Evolutionary conservation across 176 grass and related monocot genomes (phyloP).

Genomic region (Rhynchospora tenuis): DNA sequence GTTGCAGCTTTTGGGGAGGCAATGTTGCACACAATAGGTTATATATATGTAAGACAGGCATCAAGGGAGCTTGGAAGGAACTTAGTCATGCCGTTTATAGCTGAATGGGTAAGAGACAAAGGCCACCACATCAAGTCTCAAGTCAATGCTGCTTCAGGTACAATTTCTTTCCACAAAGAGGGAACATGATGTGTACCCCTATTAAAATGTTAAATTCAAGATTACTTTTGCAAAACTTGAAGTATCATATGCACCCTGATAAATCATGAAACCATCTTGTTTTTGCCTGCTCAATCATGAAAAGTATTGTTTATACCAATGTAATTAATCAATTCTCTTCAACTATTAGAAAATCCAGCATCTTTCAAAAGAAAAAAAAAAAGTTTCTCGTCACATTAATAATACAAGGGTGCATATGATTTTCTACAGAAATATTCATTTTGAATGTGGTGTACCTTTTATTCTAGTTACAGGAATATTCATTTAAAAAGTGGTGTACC

Average conservation of each 20-base stretch:
- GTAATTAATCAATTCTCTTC: not conserved
- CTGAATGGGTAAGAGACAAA: conserved; percentile 96
- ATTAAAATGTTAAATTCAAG: not conserved
- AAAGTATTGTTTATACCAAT: not conserved
- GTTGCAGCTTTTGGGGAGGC: conserved; percentile 93
- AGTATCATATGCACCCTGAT: not conserved
- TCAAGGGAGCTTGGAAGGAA: conserved; percentile 77
- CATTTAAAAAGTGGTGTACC: not conserved
- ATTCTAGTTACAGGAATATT: not conserved
- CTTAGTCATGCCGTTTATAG: conserved; percentile 91
- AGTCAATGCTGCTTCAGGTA: conserved; percentile 98
- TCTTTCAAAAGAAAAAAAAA: not conserved
- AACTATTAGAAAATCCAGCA: not conserved
- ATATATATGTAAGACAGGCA: conserved; percentile 87
- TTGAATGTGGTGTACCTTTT: not conserved
- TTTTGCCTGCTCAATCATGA: not conserved
- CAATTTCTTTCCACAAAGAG: not conserved
- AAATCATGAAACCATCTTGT: not conserved
- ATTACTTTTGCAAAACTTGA: not conserved
- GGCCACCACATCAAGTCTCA: conserved; percentile 87
- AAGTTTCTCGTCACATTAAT: not conserved
- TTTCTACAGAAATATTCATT: not conserved
- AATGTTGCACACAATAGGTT: conserved; percentile 92
- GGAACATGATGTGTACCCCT: not conserved
- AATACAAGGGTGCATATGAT: not conserved